A percentile compares a stretch with the other conserved stretches of the same genome.
Conservation (phyloP, 2,329 filamentous ascomycete genomes). For the Cladobotryum protrusum region DNA sequence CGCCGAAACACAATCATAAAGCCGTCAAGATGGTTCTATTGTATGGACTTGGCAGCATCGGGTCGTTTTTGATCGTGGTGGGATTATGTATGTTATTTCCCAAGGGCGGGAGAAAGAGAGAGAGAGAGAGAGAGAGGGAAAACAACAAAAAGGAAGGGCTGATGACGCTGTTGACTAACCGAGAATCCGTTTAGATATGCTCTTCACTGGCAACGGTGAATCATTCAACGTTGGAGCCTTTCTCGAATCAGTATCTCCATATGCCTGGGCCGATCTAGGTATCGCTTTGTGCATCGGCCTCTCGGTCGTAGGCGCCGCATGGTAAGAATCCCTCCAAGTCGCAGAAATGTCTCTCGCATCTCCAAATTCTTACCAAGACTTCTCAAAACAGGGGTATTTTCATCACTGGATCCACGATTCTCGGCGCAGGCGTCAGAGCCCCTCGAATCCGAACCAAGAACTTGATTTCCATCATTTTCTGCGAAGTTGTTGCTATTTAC, state of each 20-base stretch:
- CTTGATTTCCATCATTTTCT: constrained; percentile 99
- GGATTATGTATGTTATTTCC: constrained; percentile 62
- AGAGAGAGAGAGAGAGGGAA: background rate
- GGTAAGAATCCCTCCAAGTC: constrained; percentile 49
- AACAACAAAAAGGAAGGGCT: background rate
- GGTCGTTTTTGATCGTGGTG: constrained; percentile 63
- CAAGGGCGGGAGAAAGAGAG: background rate
- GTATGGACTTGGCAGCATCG: constrained; percentile 64
- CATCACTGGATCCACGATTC: constrained; percentile 94
- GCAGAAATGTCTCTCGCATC: too few species aligned
- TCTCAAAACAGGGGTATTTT: constrained; percentile 79
- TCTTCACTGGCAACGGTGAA: constrained; percentile 95
- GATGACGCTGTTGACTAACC: constrained; percentile 11
- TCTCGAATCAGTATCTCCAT: constrained; percentile 88
- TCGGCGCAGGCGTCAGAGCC: constrained; percentile 92
- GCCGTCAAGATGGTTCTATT: constrained; percentile 58
- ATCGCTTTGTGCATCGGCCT: constrained; percentile 93
- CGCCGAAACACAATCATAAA: constrained; percentile 19
- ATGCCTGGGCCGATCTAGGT: constrained; percentile 85
- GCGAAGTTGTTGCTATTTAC: constrained; percentile 99
- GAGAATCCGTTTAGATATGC: constrained; percentile 65
- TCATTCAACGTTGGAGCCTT: constrained; percentile 95
- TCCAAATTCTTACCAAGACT: background rate
- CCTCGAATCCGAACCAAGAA: constrained; percentile 99
- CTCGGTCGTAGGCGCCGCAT: constrained; percentile 94